These are phyloP conservation scores for Aspergillus affinis DNA, from an alignment of 495 filamentous ascomycete genomes.

Conservation along the genomic window DNA sequence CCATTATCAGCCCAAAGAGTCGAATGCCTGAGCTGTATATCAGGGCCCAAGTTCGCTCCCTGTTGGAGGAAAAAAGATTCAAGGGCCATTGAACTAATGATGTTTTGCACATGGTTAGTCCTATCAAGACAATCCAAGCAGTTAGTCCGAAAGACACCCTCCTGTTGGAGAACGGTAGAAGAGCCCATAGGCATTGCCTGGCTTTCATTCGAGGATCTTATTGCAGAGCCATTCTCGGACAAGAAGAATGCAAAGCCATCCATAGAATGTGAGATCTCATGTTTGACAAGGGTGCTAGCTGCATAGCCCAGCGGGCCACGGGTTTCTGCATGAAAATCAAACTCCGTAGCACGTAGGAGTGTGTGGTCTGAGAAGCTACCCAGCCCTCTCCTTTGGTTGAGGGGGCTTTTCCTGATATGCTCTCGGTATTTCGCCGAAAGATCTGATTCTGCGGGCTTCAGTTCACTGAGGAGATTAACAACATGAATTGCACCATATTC, in stretches of 20 bases:
- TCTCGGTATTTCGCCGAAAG: slow-evolving; percentile 74
- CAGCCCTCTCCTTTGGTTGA: slow-evolving; percentile 51
- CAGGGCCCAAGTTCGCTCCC: slow-evolving; percentile 61
- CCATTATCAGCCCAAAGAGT: slow-evolving; percentile 98
- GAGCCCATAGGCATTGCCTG: slow-evolving; percentile 44
- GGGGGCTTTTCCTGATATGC: slow-evolving; percentile 68
- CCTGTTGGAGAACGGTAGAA: slow-evolving; percentile 79
- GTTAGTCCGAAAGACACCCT: slow-evolving; percentile 93
- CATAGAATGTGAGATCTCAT: slow-evolving; percentile 70
- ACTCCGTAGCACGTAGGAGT: slow-evolving; percentile 76
- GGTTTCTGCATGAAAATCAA: slow-evolving; percentile 94
- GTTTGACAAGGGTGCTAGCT: slow-evolving; percentile 74
- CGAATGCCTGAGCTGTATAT: slow-evolving; percentile 88
- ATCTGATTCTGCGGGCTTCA: slow-evolving; percentile 79
- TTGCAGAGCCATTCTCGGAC: slow-evolving; percentile 56
- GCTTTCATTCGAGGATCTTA: slow-evolving; percentile 19
- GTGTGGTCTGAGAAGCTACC: slow-evolving; percentile 57
- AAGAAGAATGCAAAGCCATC: slow-evolving; percentile 89
- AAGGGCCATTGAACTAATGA: slow-evolving; percentile 87
- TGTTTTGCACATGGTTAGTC: slow-evolving; percentile 94
- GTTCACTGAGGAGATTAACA: slow-evolving; percentile 85
- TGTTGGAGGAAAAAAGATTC: slow-evolving; percentile 74
- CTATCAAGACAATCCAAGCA: slow-evolving; percentile 95
- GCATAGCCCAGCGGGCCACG: slow-evolving; percentile 85
- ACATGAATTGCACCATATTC: slow-evolving; percentile 89